These are phyloP conservation scores for Dionaea muscipula DNA, from an alignment of 179 eudicot species.

Conservation along the genomic window DNA sequence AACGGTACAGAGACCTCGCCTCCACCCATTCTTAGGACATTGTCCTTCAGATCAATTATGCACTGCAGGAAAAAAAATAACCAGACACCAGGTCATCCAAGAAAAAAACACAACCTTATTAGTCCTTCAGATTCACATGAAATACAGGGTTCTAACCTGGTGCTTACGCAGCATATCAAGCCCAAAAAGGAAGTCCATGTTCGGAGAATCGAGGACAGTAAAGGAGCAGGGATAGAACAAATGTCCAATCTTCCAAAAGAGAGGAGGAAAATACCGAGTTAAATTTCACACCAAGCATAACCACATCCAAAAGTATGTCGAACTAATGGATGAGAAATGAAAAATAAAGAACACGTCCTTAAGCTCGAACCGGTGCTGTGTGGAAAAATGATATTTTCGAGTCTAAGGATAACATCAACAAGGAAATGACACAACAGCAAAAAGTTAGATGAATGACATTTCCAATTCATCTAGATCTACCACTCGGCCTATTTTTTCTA, in stretches of 20 bases:
- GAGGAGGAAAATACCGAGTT: neutral
- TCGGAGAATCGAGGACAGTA: constrained; percentile 83
- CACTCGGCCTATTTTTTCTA: too few relatives aligned
- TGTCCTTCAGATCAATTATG: constrained; percentile 91
- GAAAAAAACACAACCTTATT: too few relatives aligned
- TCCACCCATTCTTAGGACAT: constrained; percentile 87
- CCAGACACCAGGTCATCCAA: neutral
- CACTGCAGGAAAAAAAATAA: constrained; percentile 38
- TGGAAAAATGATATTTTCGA: too few relatives aligned
- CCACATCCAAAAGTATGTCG: neutral
- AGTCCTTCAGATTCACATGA: too few relatives aligned
- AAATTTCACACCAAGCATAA: constrained; percentile 1
- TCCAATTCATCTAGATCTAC: too few relatives aligned
- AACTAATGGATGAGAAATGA: neutral
- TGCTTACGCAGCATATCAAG: constrained; percentile 97
- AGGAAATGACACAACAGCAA: too few relatives aligned
- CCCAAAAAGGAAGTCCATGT: constrained; percentile 97
- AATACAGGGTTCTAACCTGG: constrained; percentile 40
- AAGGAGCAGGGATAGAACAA: constrained; percentile 86
- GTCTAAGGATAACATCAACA: too few relatives aligned
- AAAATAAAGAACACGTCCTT: too few relatives aligned
- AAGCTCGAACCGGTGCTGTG: too few relatives aligned
- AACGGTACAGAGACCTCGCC: constrained; percentile 96
- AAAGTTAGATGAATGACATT: too few relatives aligned
- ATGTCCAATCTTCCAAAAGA: constrained; percentile 60